Conservation (phyloP, 75 land plant genomes). For the Larix kaempferi region DNA sequence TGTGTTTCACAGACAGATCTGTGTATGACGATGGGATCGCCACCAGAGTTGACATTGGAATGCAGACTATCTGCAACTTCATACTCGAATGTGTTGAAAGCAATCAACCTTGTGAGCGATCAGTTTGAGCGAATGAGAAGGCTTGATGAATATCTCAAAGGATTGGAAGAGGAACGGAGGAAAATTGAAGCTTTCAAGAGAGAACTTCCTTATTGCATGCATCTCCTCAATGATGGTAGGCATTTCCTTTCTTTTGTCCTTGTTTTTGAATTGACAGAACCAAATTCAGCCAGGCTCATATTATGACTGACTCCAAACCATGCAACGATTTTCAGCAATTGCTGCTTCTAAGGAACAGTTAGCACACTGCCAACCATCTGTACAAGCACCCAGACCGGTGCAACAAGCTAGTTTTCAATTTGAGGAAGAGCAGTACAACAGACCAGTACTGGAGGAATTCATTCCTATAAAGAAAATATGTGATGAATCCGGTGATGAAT, state of each 20-base stretch:
- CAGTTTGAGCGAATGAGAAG: conserved; percentile 13
- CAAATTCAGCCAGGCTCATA: not conserved
- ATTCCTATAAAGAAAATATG: conserved; percentile 60
- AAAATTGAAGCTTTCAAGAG: conserved; percentile 88
- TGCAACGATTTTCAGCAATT: conserved; percentile 47
- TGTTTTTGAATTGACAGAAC: not conserved
- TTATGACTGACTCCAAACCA: not conserved
- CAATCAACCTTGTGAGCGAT: conserved; percentile 13
- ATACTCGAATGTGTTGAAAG: conserved; percentile 7
- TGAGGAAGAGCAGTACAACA: conserved; percentile 12
- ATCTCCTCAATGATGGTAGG: conserved; percentile 61
- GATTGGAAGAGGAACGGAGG: conserved; percentile 62
- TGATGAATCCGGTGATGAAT: conserved; percentile 19
- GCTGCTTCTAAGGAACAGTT: conserved; percentile 69
- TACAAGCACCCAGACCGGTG: conserved; percentile 12
- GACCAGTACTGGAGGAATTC: conserved; percentile 84
- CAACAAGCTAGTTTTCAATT: not conserved
- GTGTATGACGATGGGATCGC: conserved; percentile 3
- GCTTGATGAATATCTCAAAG: conserved; percentile 35
- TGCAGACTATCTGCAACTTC: not conserved
- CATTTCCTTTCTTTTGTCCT: not conserved
- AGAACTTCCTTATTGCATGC: conserved; percentile 86
- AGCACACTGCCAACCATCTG: conserved; percentile 23
- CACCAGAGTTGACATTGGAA: conserved; percentile 9
- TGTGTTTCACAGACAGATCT: conserved; percentile 6